Evolutionary conservation across 192 early-diverging fungal genomes (phyloP).

Genomic region (Coemansia sp.): DNA sequence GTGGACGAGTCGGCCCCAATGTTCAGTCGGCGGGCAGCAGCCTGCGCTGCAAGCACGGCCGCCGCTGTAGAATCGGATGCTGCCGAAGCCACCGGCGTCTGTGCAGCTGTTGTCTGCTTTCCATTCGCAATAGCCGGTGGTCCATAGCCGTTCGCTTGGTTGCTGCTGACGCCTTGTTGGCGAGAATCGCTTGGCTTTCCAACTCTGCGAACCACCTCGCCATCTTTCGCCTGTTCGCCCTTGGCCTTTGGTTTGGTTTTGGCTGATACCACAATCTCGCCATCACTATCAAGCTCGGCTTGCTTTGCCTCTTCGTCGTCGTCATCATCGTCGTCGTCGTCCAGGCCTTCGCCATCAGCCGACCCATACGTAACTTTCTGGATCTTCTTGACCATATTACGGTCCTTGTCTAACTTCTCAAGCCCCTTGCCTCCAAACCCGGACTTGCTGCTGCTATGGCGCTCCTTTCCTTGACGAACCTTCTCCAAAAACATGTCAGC

Average conservation of each 20-base stretch:
- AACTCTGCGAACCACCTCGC: conserved; percentile 58
- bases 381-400: conserved; percentile 84
- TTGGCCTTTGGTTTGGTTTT: conserved; percentile 32
- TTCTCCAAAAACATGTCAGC: conserved; percentile 63
- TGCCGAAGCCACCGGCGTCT: neutral
- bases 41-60: conserved; percentile 44
- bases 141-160: conserved; percentile 21
- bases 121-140: neutral
- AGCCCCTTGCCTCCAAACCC: conserved; percentile 98
- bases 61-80: conserved; percentile 21
- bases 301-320: conserved; percentile 58
- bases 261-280: conserved; percentile 16
- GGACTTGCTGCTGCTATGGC: conserved; percentile 21
- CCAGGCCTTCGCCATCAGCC: conserved; percentile 60
- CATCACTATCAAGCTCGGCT: conserved; percentile 40
- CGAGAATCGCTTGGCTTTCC: conserved; percentile 59
- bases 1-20: conserved; percentile 10
- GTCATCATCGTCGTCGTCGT: conserved; percentile 72
- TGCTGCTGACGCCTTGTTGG: conserved; percentile 35
- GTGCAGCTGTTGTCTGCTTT: neutral
- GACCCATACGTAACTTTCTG: conserved; percentile 86
- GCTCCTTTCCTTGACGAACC: conserved; percentile 30
- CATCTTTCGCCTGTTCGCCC: conserved; percentile 55
- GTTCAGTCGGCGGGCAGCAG: conserved; percentile 45
- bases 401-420: conserved; percentile 89